Evolutionary conservation across 1,284 basidiomycete genomes (phyloP).

Genomic region (Rhodotorula sp.): DNA sequence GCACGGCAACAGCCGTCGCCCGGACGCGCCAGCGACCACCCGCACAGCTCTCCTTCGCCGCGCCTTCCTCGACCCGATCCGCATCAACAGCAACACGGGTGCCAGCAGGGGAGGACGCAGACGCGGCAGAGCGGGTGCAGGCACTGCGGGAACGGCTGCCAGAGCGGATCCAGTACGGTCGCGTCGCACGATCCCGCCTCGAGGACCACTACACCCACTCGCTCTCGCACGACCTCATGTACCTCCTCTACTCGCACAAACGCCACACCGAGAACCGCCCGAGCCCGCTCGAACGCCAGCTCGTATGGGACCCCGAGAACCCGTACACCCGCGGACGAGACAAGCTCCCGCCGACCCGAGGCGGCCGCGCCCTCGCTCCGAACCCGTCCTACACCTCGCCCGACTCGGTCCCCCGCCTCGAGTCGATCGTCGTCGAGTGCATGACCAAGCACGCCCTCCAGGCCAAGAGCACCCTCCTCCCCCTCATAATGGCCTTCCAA

Average conservation of each 20-base stretch:
- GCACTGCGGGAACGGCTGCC: background rate
- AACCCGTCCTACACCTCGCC: constrained; percentile 61
- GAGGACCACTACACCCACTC: constrained; percentile 80
- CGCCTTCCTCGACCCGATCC: no score
- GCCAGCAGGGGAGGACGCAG: no score
- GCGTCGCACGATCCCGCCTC: constrained; percentile 70
- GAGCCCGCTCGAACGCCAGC: constrained; percentile 51
- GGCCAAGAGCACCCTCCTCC: constrained; percentile 74
- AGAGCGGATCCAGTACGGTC: constrained; percentile 13
- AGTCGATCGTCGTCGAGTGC: constrained; percentile 78
- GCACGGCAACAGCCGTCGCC: no score
- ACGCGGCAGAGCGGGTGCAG: background rate
- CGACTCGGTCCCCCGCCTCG: constrained; percentile 69
- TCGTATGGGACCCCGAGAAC: constrained; percentile 70
- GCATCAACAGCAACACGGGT: background rate
- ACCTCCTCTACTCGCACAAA: constrained; percentile 88
- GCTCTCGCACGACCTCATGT: constrained; percentile 83
- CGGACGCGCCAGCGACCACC: no score
- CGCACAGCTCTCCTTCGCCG: no score
- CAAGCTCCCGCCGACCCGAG: constrained; percentile 68
- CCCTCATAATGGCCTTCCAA: constrained; percentile 79
- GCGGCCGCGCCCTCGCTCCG: constrained; percentile 63
- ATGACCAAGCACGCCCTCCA: constrained; percentile 66
- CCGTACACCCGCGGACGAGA: constrained; percentile 73
- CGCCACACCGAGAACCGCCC: constrained; percentile 44